Percentiles rank a stretch among this genome's conserved stretches.
Evolutionary conservation across 805 yeast genomes (phyloP).

Genomic region (Candida schatavii): DNA sequence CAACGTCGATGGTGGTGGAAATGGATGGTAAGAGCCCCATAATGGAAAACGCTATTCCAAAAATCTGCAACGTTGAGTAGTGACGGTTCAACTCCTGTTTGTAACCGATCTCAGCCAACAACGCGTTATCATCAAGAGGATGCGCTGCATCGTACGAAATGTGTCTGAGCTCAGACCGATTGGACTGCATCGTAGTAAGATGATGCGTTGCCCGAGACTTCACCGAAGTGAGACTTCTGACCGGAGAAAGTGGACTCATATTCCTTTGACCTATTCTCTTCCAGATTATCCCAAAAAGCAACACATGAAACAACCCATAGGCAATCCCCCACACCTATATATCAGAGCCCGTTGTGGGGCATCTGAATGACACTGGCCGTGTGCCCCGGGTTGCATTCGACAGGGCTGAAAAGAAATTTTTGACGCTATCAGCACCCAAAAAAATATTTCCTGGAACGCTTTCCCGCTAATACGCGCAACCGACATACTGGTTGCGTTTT

Average conservation of each 20-base stretch:
- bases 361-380: too few relatives aligned
- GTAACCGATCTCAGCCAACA: slow-evolving; percentile 51
- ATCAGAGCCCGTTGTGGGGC: too few relatives aligned
- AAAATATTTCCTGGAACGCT: too few relatives aligned
- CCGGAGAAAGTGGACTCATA: neutral
- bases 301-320: too few relatives aligned
- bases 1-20: slow-evolving; percentile 22
- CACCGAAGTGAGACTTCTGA: neutral
- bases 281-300: too few relatives aligned
- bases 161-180: slow-evolving; percentile 20
- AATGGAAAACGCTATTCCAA: slow-evolving; percentile 42
- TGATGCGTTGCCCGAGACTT: slow-evolving; percentile 10
- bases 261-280: too few relatives aligned
- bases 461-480: too few relatives aligned
- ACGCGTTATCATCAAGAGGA: slow-evolving; percentile 22
- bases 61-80: slow-evolving; percentile 50
- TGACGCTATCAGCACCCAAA: too few relatives aligned
- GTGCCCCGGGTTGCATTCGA: too few relatives aligned
- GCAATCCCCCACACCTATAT: too few relatives aligned
- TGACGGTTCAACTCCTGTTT: slow-evolving; percentile 28
- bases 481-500: too few relatives aligned
- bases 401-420: too few relatives aligned
- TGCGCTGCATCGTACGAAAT: neutral
- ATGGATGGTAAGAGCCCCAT: slow-evolving; percentile 34
- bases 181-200: slow-evolving; percentile 12